phyloP scores from a whole-genome alignment of 306 rosid species.

The Cyamopsis tetragonoloba region DNA sequence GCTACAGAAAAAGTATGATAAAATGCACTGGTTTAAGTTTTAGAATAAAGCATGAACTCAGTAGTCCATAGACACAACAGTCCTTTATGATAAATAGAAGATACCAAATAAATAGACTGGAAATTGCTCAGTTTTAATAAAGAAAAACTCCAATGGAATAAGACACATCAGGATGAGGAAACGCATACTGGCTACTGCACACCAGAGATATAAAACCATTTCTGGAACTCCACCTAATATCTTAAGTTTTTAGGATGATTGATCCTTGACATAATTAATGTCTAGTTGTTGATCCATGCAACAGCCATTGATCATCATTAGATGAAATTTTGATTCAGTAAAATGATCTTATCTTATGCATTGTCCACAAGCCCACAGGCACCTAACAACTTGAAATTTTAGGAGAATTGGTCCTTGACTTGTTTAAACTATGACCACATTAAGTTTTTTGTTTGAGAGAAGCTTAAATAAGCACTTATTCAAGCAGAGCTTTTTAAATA shows the following conservation, averaged over 20 bases:
- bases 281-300: background rate
- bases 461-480: background rate
- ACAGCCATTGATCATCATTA: background rate
- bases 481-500: background rate
- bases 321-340: background rate
- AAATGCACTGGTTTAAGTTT: background rate
- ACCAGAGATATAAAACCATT: background rate
- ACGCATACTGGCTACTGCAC: background rate
- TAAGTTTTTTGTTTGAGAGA: background rate
- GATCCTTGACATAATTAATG: background rate
- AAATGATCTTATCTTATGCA: background rate
- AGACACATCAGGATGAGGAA: background rate
- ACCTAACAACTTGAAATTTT: background rate
- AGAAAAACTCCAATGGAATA: background rate
- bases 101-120: background rate
- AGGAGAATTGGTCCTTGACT: background rate
- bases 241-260: background rate
- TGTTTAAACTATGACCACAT: background rate
- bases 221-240: background rate
- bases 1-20: background rate
- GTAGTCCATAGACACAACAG: background rate
- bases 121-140: background rate
- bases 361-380: background rate
- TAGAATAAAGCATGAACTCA: background rate
- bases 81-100: background rate